Conservation (phyloP, 169 alveolate genomes). For the Eimeria falciformis region DNA sequence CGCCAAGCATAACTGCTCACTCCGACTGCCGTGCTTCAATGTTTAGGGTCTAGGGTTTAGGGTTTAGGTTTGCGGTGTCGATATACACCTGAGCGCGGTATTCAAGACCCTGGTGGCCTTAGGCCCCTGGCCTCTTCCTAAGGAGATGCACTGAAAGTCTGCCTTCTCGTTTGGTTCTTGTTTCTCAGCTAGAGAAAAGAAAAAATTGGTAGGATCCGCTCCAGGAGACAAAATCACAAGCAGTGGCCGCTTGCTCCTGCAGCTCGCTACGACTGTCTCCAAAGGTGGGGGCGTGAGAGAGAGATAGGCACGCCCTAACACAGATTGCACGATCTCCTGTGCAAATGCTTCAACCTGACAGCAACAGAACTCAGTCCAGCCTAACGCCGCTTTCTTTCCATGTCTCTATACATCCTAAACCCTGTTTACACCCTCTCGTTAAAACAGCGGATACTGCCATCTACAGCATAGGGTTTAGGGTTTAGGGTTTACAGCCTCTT, state of each 20-base stretch:
- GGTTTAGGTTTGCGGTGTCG: slow-evolving; percentile 12
- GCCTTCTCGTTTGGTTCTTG: slow-evolving; percentile 87
- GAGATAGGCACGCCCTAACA: slow-evolving; percentile 90
- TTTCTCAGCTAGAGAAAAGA: slow-evolving; percentile 91
- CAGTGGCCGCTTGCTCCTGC: slow-evolving; percentile 96
- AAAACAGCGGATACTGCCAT: too few relatives aligned
- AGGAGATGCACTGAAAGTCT: slow-evolving; percentile 92
- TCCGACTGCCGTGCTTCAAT: neutral
- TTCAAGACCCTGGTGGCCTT: slow-evolving; percentile 91
- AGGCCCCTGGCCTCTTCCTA: slow-evolving; percentile 96
- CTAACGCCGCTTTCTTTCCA: neutral
- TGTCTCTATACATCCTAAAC: too few relatives aligned
- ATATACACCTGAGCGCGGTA: slow-evolving; percentile 46
- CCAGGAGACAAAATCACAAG: slow-evolving; percentile 96
- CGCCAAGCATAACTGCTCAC: too few relatives aligned
- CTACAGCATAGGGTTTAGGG: neutral
- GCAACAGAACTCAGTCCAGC: neutral
- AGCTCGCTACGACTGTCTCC: slow-evolving; percentile 89
- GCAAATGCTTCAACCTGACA: slow-evolving; percentile 45
- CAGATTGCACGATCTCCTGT: slow-evolving; percentile 88
- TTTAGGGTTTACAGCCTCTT: neutral
- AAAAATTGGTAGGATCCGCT: slow-evolving; percentile 95
- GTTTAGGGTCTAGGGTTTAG: slow-evolving; percentile 25
- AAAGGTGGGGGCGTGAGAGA: slow-evolving; percentile 89
- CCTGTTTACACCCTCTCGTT: too few relatives aligned